Conservation (phyloP, 1,139 yeast genomes). For the Tardiomyces depauwii region DNA sequence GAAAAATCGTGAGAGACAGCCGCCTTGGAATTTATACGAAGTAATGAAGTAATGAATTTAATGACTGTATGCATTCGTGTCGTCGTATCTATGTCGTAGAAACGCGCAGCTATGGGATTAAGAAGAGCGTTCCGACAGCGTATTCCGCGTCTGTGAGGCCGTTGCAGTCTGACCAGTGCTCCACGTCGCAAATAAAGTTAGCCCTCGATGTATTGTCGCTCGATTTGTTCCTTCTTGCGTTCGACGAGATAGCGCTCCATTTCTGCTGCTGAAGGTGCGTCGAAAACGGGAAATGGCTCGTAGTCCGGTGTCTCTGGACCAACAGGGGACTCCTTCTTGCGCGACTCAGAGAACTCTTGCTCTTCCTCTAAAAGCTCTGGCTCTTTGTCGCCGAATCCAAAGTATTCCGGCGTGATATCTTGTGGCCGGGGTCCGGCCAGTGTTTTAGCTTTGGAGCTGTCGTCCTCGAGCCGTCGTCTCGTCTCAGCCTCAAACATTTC, state of each 20-base stretch:
- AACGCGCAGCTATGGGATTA: too few relatives aligned
- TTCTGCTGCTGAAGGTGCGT: constrained; percentile 31
- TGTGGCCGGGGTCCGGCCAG: constrained; percentile 12
- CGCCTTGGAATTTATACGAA: too few relatives aligned
- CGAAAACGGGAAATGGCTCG: constrained; percentile 16
- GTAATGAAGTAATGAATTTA: too few relatives aligned
- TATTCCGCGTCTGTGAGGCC: too few relatives aligned
- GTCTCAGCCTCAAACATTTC: constrained; percentile 27
- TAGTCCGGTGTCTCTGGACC: constrained; percentile 1
- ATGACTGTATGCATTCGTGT: too few relatives aligned
- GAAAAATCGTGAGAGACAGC: too few relatives aligned
- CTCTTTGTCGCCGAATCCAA: constrained; percentile 35
- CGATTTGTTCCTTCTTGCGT: constrained; percentile 34
- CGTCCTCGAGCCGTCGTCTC: constrained; percentile 17
- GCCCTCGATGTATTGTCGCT: constrained; percentile 16
- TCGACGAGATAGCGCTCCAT: constrained; percentile 39
- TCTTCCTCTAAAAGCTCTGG: constrained; percentile 20
- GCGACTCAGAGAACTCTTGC: constrained; percentile 12
- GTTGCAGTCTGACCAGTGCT: too few relatives aligned
- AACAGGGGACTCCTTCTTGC: not conserved
- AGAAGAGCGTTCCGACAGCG: too few relatives aligned
- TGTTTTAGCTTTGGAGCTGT: constrained; percentile 10
- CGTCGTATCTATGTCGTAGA: too few relatives aligned
- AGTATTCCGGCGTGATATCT: constrained; percentile 32
- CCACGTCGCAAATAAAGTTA: not conserved